Conservation (phyloP, 352 stramenopile genomes). For the Phytophthora hibernalis region DNA sequence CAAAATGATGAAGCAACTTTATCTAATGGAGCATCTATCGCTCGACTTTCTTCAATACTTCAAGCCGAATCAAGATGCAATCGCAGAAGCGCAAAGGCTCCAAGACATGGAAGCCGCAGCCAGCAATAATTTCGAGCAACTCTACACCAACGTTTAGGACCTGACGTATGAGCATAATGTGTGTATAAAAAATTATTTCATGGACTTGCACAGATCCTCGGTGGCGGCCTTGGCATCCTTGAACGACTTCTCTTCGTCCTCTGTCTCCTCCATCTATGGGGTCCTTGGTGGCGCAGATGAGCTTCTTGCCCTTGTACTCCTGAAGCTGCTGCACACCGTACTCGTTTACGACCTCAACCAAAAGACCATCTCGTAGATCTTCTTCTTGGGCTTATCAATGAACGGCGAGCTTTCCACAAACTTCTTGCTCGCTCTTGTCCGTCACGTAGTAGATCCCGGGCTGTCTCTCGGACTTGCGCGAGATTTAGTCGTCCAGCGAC, state of each 20-base stretch:
- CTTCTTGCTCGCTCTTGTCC: constrained; percentile 96
- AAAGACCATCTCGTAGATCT: constrained; percentile 99
- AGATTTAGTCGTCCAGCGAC: constrained; percentile 98
- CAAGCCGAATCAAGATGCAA: no score
- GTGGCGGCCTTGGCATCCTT: constrained; percentile 99
- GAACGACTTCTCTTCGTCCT: constrained; percentile 99
- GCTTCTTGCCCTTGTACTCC: constrained; percentile 99
- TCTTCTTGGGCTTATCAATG: constrained; percentile 99
- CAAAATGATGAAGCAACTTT: no score
- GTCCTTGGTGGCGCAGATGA: constrained; percentile 98
- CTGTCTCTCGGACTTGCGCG: constrained; percentile 96
- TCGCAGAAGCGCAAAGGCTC: no score
- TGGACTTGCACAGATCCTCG: constrained; percentile 98
- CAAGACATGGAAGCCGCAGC: no score
- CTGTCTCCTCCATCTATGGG: constrained; percentile 95
- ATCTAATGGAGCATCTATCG: no score
- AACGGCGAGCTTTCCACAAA: constrained; percentile 99
- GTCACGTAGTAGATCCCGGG: constrained; percentile 99
- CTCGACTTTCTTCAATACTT: no score
- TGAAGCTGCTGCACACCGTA: constrained; percentile 99
- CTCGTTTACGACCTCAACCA: constrained; percentile 99
- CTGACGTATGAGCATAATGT: no score
- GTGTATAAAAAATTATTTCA: constrained; percentile 91
- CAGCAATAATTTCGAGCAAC: no score
- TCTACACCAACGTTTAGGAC: no score